A percentile compares a stretch with the other conserved stretches of the same genome.
Conservation (phyloP, 2,329 filamentous ascomycete species). For the Calcarisporium arbuscula region DNA sequence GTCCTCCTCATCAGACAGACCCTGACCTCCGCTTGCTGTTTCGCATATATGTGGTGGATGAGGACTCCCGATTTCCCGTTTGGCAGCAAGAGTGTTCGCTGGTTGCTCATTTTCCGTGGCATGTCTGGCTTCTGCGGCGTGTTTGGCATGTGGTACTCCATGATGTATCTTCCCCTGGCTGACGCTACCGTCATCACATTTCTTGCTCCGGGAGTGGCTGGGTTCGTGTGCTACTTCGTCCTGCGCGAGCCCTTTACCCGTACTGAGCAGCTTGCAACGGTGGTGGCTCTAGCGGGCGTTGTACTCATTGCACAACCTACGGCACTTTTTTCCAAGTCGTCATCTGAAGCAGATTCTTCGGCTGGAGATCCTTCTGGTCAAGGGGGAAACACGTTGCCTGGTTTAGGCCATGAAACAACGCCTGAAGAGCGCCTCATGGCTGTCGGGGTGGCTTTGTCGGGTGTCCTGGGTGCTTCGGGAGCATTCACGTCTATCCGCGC, state of each 20-base stretch:
- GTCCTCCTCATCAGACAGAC: conserved; percentile 76
- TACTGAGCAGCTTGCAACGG: conserved; percentile 67
- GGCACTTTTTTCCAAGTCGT: conserved; percentile 39
- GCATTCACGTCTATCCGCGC: conserved; percentile 72
- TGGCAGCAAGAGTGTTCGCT: conserved; percentile 59
- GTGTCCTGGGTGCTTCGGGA: conserved; percentile 67
- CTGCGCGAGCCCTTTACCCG: conserved; percentile 71
- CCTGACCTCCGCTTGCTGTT: conserved; percentile 62
- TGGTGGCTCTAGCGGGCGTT: conserved; percentile 72
- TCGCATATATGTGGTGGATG: conserved; percentile 66
- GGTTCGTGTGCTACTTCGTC: conserved; percentile 72
- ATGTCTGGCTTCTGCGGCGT: conserved; percentile 71
- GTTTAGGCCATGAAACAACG: conserved; percentile 36
- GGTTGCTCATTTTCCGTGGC: conserved; percentile 62
- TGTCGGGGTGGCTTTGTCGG: conserved; percentile 65
- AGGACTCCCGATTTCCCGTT: conserved; percentile 64
- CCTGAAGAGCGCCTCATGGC: conserved; percentile 62
- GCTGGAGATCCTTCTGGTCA: too few relatives aligned
- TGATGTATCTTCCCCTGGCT: conserved; percentile 73
- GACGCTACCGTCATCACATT: conserved; percentile 91
- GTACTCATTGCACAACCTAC: conserved; percentile 73
- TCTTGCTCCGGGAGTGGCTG: conserved; percentile 70
- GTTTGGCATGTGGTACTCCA: conserved; percentile 63
- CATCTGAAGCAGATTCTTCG: conserved; percentile 12
- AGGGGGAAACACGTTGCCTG: conserved; percentile 23